Conservation (phyloP, 805 yeast genomes). For the Grigorovia transvaalensis region DNA sequence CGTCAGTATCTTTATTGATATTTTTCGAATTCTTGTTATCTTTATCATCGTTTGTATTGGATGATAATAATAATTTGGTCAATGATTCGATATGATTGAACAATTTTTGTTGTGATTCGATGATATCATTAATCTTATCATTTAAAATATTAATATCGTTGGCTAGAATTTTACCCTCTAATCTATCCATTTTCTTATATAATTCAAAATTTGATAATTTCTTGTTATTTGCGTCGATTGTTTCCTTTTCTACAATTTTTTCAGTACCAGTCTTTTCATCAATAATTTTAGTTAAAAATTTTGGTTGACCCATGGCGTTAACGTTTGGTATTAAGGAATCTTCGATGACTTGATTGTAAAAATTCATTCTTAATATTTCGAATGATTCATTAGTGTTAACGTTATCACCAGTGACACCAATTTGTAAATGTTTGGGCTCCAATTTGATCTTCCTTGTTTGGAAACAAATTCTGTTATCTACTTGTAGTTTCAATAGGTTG, state of each 20-base stretch:
- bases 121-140: conserved; percentile 16
- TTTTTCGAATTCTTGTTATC: conserved; percentile 1
- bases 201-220: conserved; percentile 19
- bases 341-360: conserved; percentile 42
- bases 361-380: conserved; percentile 52
- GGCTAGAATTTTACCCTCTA: conserved; percentile 29
- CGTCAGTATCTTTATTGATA: conserved; percentile 3
- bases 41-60: background rate
- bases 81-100: conserved; percentile 15
- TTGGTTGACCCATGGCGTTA: conserved; percentile 35
- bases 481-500: conserved; percentile 45
- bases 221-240: conserved; percentile 16
- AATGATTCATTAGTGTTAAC: conserved; percentile 45
- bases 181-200: conserved; percentile 24
- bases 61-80: conserved; percentile 3
- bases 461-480: conserved; percentile 64
- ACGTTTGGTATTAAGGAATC: conserved; percentile 54
- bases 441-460: conserved; percentile 48
- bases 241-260: conserved; percentile 23
- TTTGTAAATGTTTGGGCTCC: conserved; percentile 11
- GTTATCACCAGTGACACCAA: conserved; percentile 48
- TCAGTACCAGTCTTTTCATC: conserved; percentile 29
- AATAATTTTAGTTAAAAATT: conserved; percentile 34
- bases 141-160: conserved; percentile 25
- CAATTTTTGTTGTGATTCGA: conserved; percentile 17